Base-by-base conservation (phyloP, 768 basidiomycete species). In the Tylopilus cervinicoccineus region DNA sequence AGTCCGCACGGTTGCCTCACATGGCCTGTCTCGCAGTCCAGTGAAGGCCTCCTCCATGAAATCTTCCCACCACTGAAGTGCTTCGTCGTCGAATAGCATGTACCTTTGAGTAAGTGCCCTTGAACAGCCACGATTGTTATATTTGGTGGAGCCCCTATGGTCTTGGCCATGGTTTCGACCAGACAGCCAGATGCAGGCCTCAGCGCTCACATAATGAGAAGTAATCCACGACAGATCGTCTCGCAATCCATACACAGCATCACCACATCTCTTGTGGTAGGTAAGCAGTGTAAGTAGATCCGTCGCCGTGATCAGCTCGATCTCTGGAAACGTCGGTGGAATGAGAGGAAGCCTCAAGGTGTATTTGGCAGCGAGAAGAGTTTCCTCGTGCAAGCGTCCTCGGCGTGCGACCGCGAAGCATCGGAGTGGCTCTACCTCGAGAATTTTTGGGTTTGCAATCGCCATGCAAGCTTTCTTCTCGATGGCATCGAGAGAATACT, bases 391-490 rank as follows among this genome's bases (percentile, higher is more conserved):
- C 29, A 65, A 47, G 1, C 47, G 26, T 12, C 61, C 63, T 13
- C 48, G 58, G 39, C 55, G 53, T 1, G 67, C 66, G 6, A 71
- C 59, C 1, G 64, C 68, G 46, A 65, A 71, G 17, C 62, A 59
- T 1, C 63, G 59, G 10, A 72, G 16, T 0, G 70, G 54, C 5
- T 61, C 58, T 4, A 19, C 45, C 6, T 62, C 50, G 10, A 60
- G 27, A 17, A 63, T 39, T 16, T 61, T 45, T 1, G 63, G 58
- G 40, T 32, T 44, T 12, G 45, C 29, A 7, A 71, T 54, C 28
- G 53, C 54, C 14, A 59, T 48, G 8, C 55, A 51, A 16, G 64
- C 52, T 24, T 45, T 58, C 34, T 26, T 50, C 42, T 64, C 56
- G 33, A 64, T 48, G 2, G 44, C 38, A 29, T 56, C 52, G 5